A percentile compares a stretch with the other conserved stretches of the same genome.
These are phyloP conservation scores for Salix suchowensis DNA, from an alignment of 345 rosid species.

Conservation along the genomic window DNA sequence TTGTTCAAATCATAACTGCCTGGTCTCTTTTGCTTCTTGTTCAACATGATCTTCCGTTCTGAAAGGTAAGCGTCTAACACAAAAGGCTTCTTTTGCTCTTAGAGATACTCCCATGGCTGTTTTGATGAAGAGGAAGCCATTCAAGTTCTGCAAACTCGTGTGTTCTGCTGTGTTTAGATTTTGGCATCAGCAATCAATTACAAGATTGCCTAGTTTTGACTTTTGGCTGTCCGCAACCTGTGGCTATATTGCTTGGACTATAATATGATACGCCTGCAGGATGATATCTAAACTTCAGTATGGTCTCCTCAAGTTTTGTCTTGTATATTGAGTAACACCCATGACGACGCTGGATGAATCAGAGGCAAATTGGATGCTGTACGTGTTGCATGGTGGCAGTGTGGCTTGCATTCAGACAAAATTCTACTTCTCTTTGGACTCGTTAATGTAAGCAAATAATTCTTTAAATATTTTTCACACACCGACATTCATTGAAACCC, in stretches of 20 bases:
- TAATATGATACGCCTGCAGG: not conserved
- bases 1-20: conserved; percentile 2
- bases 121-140: conserved; percentile 24
- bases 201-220: not conserved
- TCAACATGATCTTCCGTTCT: conserved; percentile 17
- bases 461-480: not conserved
- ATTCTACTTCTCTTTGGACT: not conserved
- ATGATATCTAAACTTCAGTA: not conserved
- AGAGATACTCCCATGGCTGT: conserved; percentile 35
- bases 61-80: conserved; percentile 17
- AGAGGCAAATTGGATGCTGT: conserved; percentile 3
- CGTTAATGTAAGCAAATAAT: not conserved
- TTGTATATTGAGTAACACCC: not conserved
- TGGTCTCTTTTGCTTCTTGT: conserved; percentile 4
- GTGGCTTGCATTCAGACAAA: not conserved
- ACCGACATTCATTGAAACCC: not conserved
- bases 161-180: not conserved
- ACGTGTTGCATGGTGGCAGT: not conserved
- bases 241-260: not conserved
- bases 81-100: conserved; percentile 39
- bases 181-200: conserved; percentile 8
- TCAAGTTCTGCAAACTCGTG: conserved; percentile 4
- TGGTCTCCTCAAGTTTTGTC: not conserved
- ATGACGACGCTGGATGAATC: not conserved
- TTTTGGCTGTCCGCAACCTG: not conserved